Evolutionary conservation across 2,329 filamentous ascomycete species (phyloP), one percentile per base, ranked within the genome.

Genomic region (Colletotrichum limetticola): DNA sequence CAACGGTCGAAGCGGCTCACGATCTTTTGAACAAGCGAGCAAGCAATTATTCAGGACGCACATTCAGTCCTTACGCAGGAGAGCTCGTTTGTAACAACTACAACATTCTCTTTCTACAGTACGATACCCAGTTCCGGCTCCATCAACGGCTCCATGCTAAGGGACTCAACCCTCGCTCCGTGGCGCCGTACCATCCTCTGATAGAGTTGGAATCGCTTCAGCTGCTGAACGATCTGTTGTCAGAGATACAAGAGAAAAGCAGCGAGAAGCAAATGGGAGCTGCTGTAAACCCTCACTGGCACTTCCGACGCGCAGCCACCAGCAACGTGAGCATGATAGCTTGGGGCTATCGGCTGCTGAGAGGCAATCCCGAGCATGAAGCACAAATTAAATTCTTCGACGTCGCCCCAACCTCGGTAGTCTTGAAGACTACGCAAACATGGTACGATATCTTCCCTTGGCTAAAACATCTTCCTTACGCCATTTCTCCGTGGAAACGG

Each of bases 401-500:
- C 14, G 37, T 9, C 0, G 30, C 24, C 4, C 37, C 69, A 0
- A 68, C 69, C 1, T 5, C 26, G 12, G 53, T 26, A 1, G 46
- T 59, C 2, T 11, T 68, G 1, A 19, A n/a, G 1, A 19, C 9
- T 0, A 59, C 6, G 9, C 16, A 7, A 7, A 37, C 1, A 22
- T 68, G 3, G 65, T 37, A 63, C 28, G 58, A 72, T 52, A 22
- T 11, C 5, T 63, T 72, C 12, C 28, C 65, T 22, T 68, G 57
- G 52, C 53, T 72, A 12, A 68, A 28, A 35, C 37, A 57, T 30
- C 16, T 72, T 24, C 65, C 65, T 4, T 52, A 62, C 35, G 28
- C n/a, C 32, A 30, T 72, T 5, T 72, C 69, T 9, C 68, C 68
- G 11, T 71, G 68, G 64, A 71, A 71, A 28, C 37, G 65, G 14